Evolutionary conservation across 2,329 filamentous ascomycete genomes (phyloP), one percentile per base, ranked within the genome.

Genomic region (Aspergillus spinulosporus): DNA sequence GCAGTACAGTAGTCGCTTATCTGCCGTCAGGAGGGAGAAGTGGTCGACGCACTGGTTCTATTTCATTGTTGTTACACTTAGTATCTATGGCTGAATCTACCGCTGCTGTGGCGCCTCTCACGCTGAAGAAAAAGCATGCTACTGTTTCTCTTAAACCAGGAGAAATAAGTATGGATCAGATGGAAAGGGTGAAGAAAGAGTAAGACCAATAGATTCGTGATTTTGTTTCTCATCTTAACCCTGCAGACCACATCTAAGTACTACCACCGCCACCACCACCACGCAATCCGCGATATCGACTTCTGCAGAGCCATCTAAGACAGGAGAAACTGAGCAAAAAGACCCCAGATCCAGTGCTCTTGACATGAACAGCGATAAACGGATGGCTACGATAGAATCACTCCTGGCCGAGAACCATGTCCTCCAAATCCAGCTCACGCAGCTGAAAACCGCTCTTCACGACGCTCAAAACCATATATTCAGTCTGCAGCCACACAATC

Each of bases 381-480:
- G 8, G 34, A 21, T 7, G 3, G 11, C 8, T 3, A 44, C 8
- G 5, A 29, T 14, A 37, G 9, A 48, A 32, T 36, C 28, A 32
- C 26, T 36, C 28, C 50, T 36, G 12, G 7, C 11, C 14, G 53
- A 56, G 47, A 51, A 46, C 36, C 5, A 28, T 1, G 1, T 21
- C 11, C 54, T 56, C 12, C 39, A 34, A 8, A 5, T 32, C 11
- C 44, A 21, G 26, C 40, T 56, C 28, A 40, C 26, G 4, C 28
- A 31, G 2, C 48, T 56, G 7, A 34, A 56, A 37, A 36, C n/a
- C 21, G 54, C 51, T 34, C 54, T 56, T 6, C 48, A 52, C 3
- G 54, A 56, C 14, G 54, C 54, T 48, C 54, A 56, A 32, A 43
- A 56, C 28, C 45, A 51, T 15, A 34, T 56, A 15, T 56, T 56